Percentiles rank a stretch among this genome's conserved stretches.
phyloP scores from a whole-genome alignment of 1,284 basidiomycete genomes.

The Trametes pubescens region DNA sequence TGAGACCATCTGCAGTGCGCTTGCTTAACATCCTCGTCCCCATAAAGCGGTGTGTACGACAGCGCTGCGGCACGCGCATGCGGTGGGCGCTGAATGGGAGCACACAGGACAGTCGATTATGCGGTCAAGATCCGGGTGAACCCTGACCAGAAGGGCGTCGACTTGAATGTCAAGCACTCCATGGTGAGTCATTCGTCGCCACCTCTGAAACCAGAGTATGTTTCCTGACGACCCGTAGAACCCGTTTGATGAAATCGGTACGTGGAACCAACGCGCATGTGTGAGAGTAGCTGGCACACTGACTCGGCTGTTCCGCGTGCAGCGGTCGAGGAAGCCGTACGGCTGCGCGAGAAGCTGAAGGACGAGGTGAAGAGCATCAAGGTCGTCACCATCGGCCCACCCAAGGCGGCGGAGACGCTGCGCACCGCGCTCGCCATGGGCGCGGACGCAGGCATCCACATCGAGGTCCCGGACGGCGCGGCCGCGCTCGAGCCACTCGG shows the following conservation, averaged over 20 bases:
- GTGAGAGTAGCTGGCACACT: background rate
- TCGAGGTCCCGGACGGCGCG: slow-evolving; percentile 81
- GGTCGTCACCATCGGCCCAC: slow-evolving; percentile 91
- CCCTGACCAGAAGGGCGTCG: slow-evolving; percentile 89
- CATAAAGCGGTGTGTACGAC: slow-evolving; percentile 76
- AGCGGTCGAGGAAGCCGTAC: slow-evolving; percentile 98
- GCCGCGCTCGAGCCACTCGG: slow-evolving; percentile 86
- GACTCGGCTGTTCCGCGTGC: slow-evolving; percentile 17
- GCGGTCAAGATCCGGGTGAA: slow-evolving; percentile 96
- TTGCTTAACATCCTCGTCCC: slow-evolving; percentile 92
- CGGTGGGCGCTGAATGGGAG: slow-evolving; percentile 9
- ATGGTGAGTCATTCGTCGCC: slow-evolving; percentile 69
- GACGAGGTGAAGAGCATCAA: slow-evolving; percentile 86
- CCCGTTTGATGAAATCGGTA: slow-evolving; percentile 96
- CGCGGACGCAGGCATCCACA: slow-evolving; percentile 92
- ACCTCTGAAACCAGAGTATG: background rate
- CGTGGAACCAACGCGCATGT: slow-evolving; percentile 39
- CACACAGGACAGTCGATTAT: slow-evolving; percentile 77
- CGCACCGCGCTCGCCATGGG: slow-evolving; percentile 98
- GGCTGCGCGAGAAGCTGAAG: slow-evolving; percentile 86
- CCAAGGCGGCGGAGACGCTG: slow-evolving; percentile 91
- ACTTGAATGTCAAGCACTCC: slow-evolving; percentile 96
- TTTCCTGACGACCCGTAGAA: slow-evolving; percentile 63
- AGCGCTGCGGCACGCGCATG: background rate
- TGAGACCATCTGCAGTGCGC: slow-evolving; percentile 78